Evolutionary conservation across 2,329 filamentous ascomycete species (phyloP), one percentile per base, ranked within the genome.

Genomic region (Fusarium metavorans): DNA sequence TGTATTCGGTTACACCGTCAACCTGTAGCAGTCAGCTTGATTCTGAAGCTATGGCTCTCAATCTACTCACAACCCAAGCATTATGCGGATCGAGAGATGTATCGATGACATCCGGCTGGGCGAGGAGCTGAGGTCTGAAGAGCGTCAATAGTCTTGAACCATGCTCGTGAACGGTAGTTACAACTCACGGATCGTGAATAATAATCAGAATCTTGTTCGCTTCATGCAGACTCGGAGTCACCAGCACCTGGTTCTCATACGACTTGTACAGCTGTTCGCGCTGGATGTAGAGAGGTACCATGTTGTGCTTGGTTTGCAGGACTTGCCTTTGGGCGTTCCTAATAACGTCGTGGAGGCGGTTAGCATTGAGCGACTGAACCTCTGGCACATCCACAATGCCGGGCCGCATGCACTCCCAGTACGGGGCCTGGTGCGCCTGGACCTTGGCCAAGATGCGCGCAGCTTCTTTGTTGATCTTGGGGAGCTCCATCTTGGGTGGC

Each of bases 341-440:
- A 60, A 98, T 90, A 27, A 97, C 88, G 80, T 98, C 94, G 78
- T 96, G 92, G 61, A 98, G 85, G 11, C 94, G 88, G 67, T 90
- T 87, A 2, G 88, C 89, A 14, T 88, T 87, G n/a, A 86, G 83
- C 0, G 84, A 83, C 67, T 87, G 82, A n/a, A 89, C 79, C 3
- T 89, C 86, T 9, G 85, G 85, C 4, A 90, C 81, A 64, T 89
- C 83, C 43, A 92, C 85, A 20, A 92, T 83, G 2, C 90, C 90
- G 2, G 94, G 92, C 70, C 94, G 91, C 88, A 98, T 92, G 82
- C 94, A 97, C 71, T 94, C 91, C 97, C 97, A 99, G 82, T 94
- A 97, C 25, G 88, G 89, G 2, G 91, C 89, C 72, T 92, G 91
- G 62, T 87, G 84, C 1, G 88, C 87, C 77, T 91, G 89, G 0